A percentile compares a stretch with the other conserved stretches of the same genome.
phyloP scores from a whole-genome alignment of 1,139 yeast genomes.

The Magnusiomyces suaveolens region DNA sequence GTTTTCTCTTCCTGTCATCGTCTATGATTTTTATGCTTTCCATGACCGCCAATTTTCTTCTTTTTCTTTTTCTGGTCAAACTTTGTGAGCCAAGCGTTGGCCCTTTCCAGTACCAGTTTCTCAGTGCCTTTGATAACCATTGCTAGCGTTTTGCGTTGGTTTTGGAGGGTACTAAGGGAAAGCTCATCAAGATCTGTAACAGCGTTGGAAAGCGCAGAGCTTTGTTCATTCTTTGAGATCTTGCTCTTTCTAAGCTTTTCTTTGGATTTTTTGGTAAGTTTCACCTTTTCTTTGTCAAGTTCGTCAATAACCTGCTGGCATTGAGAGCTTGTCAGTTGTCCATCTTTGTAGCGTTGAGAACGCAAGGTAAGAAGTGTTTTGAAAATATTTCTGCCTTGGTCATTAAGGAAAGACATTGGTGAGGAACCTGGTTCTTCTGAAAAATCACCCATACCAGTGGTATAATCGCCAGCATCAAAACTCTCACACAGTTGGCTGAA shows the following conservation, averaged over 20 bases:
- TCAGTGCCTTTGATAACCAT: constrained; percentile 29
- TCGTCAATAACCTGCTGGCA: constrained; percentile 19
- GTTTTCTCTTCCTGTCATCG: too few species aligned
- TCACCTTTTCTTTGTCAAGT: background rate
- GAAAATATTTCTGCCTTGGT: constrained; percentile 7
- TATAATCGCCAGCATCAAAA: constrained; percentile 15
- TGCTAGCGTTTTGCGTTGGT: constrained; percentile 19
- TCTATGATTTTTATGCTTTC: background rate
- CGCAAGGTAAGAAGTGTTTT: constrained; percentile 21
- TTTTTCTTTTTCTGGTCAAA: background rate
- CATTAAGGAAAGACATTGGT: background rate
- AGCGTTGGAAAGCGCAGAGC: background rate
- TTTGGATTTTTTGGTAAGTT: background rate
- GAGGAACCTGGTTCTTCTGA: background rate
- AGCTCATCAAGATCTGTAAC: background rate
- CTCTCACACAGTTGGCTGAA: constrained; percentile 18
- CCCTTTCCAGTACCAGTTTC: constrained; percentile 28
- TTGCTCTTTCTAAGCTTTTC: background rate
- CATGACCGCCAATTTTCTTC: background rate
- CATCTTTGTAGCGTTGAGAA: constrained; percentile 25
- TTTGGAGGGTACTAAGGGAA: background rate
- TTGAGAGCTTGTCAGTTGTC: constrained; percentile 22
- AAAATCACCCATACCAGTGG: background rate
- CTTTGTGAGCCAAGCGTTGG: constrained; percentile 13
- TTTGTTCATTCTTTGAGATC: background rate